These are phyloP conservation scores for Pseudonectria foliicola DNA, from an alignment of 2,329 filamentous ascomycete species.

Conservation along the genomic window DNA sequence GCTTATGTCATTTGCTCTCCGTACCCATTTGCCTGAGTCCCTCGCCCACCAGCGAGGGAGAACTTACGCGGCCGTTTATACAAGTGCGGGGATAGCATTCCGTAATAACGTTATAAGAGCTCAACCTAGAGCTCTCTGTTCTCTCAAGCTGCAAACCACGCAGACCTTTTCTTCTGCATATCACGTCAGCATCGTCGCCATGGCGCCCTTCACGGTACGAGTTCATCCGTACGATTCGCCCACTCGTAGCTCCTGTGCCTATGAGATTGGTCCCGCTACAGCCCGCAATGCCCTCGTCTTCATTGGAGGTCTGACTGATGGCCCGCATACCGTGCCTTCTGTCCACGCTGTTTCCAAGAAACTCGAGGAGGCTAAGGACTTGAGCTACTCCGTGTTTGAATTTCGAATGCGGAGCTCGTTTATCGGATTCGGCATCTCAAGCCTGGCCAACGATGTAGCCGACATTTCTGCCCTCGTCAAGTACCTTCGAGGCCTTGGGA, in stretches of 20 bases:
- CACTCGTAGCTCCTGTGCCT: slow-evolving; percentile 35
- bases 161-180: neutral
- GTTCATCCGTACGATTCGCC: slow-evolving; percentile 40
- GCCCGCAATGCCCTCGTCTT: slow-evolving; percentile 57
- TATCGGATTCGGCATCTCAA: slow-evolving; percentile 42
- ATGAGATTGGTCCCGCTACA: slow-evolving; percentile 36
- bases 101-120: neutral
- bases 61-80: too few species aligned
- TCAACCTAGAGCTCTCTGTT: neutral
- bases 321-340: slow-evolving; percentile 58
- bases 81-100: too few species aligned
- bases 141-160: neutral
- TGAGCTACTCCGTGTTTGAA: slow-evolving; percentile 49
- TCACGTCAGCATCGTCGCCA: too few species aligned
- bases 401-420: slow-evolving; percentile 49
- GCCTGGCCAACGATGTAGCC: slow-evolving; percentile 44
- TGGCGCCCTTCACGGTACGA: slow-evolving; percentile 31
- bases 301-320: slow-evolving; percentile 64
- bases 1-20: too few species aligned
- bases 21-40: too few species aligned
- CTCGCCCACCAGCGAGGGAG: too few species aligned
- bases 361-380: slow-evolving; percentile 30
- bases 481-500: slow-evolving; percentile 45
- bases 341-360: slow-evolving; percentile 38
- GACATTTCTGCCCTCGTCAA: slow-evolving; percentile 47